Conservation (phyloP, 1,284 basidiomycete genomes). For the Chalciporus sp. region DNA sequence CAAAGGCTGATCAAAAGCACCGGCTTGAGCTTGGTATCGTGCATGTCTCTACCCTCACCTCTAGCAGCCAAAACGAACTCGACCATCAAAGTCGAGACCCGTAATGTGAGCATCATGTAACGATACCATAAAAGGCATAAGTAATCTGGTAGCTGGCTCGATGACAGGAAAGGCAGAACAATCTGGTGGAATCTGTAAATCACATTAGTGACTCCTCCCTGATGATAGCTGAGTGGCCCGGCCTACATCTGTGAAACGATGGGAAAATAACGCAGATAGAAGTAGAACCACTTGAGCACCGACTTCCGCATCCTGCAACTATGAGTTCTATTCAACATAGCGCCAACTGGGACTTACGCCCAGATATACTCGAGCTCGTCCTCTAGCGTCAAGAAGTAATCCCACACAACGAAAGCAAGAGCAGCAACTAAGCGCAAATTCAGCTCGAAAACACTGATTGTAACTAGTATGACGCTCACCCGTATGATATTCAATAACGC, state of each 20-base stretch:
- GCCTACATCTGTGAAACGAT: constrained; percentile 20
- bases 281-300: constrained; percentile 24
- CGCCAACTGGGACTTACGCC: constrained; percentile 14
- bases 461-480: constrained; percentile 3
- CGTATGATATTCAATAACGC: constrained; percentile 11
- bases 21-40: neutral
- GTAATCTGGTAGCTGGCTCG: constrained; percentile 6
- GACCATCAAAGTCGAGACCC: constrained; percentile 7
- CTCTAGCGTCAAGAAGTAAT: constrained; percentile 17
- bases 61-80: constrained; percentile 18
- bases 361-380: constrained; percentile 26
- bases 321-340: neutral
- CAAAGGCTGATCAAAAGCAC: constrained; percentile 17
- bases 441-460: neutral
- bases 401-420: constrained; percentile 20
- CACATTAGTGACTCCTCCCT: neutral
- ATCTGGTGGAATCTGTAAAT: neutral
- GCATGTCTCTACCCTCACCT: constrained; percentile 13
- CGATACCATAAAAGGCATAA: constrained; percentile 19
- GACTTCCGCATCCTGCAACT: constrained; percentile 14
- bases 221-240: too few species aligned
- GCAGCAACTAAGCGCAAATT: constrained; percentile 15
- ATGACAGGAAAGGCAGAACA: too few species aligned
- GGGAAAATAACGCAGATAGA: constrained; percentile 24
- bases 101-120: constrained; percentile 8